Percentiles rank a stretch among this genome's conserved stretches.
phyloP scores from a whole-genome alignment of 2,329 filamentous ascomycete genomes.

The Cercospora sp. region DNA sequence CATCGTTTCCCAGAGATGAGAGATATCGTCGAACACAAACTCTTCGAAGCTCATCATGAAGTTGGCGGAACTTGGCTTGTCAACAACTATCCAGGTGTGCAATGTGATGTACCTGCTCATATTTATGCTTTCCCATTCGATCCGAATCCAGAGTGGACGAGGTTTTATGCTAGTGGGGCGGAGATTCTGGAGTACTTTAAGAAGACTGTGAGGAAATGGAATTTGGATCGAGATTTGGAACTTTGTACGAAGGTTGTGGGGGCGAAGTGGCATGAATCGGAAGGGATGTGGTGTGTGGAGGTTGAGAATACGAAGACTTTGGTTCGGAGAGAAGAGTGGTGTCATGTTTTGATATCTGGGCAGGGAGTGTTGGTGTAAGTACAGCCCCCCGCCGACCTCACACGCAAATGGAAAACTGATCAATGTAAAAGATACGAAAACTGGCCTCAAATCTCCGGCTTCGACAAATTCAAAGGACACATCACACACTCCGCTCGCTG shows the following conservation, averaged over 20 bases:
- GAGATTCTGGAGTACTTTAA: constrained; percentile 47
- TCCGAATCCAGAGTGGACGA: constrained; percentile 17
- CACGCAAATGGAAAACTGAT: neutral
- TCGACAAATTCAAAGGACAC: constrained; percentile 40
- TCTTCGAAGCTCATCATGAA: constrained; percentile 12
- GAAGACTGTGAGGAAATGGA: constrained; percentile 39
- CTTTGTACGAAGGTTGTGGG: constrained; percentile 24
- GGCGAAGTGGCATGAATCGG: constrained; percentile 17
- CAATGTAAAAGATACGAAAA: neutral
- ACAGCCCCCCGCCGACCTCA: too few species aligned
- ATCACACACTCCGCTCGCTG: constrained; percentile 42
- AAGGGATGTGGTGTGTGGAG: constrained; percentile 17
- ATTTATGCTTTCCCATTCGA: constrained; percentile 17
- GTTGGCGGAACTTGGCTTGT: constrained; percentile 14
- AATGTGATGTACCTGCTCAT: constrained; percentile 12
- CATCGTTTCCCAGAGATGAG: constrained; percentile 6
- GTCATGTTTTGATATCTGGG: neutral
- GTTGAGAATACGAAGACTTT: neutral
- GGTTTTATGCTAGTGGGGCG: constrained; percentile 41
- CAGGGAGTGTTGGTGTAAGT: neutral
- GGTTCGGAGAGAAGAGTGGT: neutral
- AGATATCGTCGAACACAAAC: neutral
- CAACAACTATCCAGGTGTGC: constrained; percentile 12
- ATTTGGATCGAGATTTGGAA: constrained; percentile 41
- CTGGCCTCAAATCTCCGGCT: constrained; percentile 37